Conservation (phyloP, 352 stramenopile genomes). For the Globisporangium spiculum region DNA sequence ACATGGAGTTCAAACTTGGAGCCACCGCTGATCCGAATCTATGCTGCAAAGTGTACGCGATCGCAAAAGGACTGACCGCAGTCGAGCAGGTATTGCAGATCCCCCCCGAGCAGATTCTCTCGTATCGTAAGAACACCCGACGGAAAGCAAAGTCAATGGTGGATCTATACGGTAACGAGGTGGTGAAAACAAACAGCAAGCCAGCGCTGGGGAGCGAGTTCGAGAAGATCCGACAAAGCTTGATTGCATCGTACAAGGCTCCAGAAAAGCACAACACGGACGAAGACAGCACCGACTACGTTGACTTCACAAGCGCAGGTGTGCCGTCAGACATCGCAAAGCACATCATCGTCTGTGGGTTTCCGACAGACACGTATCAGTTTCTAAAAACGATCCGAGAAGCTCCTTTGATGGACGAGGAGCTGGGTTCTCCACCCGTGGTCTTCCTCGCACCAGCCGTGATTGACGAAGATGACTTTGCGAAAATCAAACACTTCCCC, state of each 20-base stretch:
- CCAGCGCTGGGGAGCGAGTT: constrained; percentile 58
- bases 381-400: constrained; percentile 75
- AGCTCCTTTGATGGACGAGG: constrained; percentile 37
- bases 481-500: constrained; percentile 43
- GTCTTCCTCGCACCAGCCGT: constrained; percentile 53
- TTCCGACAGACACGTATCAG: constrained; percentile 57
- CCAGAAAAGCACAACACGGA: constrained; percentile 25
- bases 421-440: constrained; percentile 37
- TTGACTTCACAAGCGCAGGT: constrained; percentile 42
- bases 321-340: constrained; percentile 37
- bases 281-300: constrained; percentile 36
- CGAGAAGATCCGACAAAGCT: constrained; percentile 50
- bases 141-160: constrained; percentile 50
- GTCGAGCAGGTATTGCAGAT: constrained; percentile 63
- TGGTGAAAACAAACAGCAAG: constrained; percentile 49
- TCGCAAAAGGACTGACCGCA: constrained; percentile 51
- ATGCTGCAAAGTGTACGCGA: constrained; percentile 79
- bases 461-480: constrained; percentile 59
- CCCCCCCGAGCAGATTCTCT: constrained; percentile 66
- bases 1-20: constrained; percentile 79
- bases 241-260: constrained; percentile 52
- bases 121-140: constrained; percentile 67
- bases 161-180: constrained; percentile 25
- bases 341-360: constrained; percentile 74
- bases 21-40: constrained; percentile 68